phyloP scores from a whole-genome alignment of 257 asterid species.

The Leptodermis oblonga region DNA sequence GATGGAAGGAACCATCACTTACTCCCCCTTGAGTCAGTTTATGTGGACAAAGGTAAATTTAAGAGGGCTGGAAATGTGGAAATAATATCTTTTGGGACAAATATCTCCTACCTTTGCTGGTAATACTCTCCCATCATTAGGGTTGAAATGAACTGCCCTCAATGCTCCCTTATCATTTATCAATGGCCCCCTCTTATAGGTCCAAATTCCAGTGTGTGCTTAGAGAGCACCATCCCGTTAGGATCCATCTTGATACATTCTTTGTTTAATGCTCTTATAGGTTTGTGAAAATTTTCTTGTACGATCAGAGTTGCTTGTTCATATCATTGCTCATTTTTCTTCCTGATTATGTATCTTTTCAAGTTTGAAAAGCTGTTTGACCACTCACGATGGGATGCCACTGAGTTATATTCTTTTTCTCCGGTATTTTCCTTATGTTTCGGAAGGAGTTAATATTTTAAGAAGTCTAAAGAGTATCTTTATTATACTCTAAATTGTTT shows the following conservation, averaged over 20 bases:
- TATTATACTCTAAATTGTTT: background rate
- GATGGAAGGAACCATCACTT: background rate
- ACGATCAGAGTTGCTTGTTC: background rate
- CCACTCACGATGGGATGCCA: background rate
- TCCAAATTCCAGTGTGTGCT: conserved; percentile 2
- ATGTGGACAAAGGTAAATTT: background rate
- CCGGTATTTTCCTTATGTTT: background rate
- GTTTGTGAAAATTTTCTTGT: background rate
- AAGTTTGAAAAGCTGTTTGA: background rate
- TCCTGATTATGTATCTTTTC: background rate
- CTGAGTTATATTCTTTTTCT: background rate
- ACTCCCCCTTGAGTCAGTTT: background rate
- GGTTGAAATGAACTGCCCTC: background rate
- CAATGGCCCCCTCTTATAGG: background rate
- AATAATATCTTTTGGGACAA: background rate
- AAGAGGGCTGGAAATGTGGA: background rate
- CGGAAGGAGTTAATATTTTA: background rate
- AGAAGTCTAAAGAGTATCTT: background rate
- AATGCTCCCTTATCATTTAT: background rate
- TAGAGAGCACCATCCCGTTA: background rate
- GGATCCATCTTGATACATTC: background rate
- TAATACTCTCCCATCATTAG: background rate
- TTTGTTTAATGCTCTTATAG: background rate
- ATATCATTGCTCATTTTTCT: background rate
- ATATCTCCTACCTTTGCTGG: background rate